Conservation (phyloP, 2,329 filamentous ascomycete species). For the Dothistroma septosporum region DNA sequence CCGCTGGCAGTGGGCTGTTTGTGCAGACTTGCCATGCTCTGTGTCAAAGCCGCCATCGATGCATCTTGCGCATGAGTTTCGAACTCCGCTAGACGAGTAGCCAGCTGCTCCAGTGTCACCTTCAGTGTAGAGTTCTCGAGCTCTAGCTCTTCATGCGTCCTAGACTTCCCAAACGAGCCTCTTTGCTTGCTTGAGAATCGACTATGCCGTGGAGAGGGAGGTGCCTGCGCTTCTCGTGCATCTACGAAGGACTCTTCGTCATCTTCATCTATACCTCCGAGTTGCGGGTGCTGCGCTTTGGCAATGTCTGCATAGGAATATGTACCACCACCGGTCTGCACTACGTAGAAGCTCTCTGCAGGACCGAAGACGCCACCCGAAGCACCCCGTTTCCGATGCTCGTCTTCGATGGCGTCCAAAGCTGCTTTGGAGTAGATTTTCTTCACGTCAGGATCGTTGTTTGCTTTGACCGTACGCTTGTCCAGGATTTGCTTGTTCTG, state of each 20-base stretch:
- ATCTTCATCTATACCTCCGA: constrained; percentile 40
- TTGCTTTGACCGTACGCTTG: constrained; percentile 30
- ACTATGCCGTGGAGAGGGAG: constrained; percentile 38
- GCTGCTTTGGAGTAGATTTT: constrained; percentile 83
- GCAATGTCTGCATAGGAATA: constrained; percentile 85
- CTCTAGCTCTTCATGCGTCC: constrained; percentile 80
- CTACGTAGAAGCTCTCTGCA: constrained; percentile 81
- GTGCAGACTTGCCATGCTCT: constrained; percentile 61
- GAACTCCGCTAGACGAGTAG: constrained; percentile 84
- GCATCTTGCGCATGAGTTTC: constrained; percentile 88
- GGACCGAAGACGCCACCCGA: constrained; percentile 52
- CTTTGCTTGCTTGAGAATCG: constrained; percentile 42
- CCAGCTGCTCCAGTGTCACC: constrained; percentile 78
- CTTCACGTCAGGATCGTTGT: constrained; percentile 63
- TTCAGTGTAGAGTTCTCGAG: constrained; percentile 85
- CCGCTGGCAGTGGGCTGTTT: constrained; percentile 31
- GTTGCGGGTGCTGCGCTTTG: constrained; percentile 42
- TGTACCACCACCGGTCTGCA: constrained; percentile 85
- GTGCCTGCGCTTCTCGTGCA: constrained; percentile 63
- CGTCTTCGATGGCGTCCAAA: constrained; percentile 70
- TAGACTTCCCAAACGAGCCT: constrained; percentile 43
- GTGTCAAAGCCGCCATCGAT: constrained; percentile 66
- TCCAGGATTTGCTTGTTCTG: constrained; percentile 30
- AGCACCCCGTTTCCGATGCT: constrained; percentile 44
- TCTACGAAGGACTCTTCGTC: constrained; percentile 87